Conservation (phyloP, 495 filamentous ascomycete genomes). For the Neurospora hispaniola region DNA sequence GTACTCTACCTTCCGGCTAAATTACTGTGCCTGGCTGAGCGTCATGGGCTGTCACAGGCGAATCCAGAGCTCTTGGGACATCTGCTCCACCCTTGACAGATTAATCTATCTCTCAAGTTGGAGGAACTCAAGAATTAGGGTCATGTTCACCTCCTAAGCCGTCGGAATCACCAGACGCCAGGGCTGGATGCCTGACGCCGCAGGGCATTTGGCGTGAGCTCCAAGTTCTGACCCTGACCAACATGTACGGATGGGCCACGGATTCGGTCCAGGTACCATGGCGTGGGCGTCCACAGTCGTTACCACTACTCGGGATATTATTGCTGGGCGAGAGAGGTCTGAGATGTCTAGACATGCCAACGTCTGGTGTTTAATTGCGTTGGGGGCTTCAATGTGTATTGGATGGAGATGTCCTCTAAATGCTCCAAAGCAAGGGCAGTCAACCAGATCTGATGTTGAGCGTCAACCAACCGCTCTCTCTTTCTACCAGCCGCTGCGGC, state of each 20-base stretch:
- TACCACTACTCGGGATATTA: not conserved
- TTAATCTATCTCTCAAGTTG: not conserved
- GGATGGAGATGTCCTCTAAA: not conserved
- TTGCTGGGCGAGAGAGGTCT: not conserved
- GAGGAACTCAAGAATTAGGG: not conserved
- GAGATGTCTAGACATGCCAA: not conserved
- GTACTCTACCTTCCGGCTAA: conserved; percentile 23
- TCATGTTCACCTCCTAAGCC: not conserved
- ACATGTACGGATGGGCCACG: not conserved
- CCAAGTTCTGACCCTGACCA: not conserved
- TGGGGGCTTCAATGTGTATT: not conserved
- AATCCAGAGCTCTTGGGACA: not conserved
- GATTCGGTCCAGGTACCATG: not conserved
- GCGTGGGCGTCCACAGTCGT: not conserved
- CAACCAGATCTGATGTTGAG: not conserved
- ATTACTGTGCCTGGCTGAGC: conserved; percentile 18
- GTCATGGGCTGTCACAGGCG: conserved; percentile 9
- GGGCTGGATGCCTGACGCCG: not conserved
- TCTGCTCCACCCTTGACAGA: not conserved
- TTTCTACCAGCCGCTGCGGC: not conserved
- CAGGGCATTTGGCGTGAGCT: not conserved
- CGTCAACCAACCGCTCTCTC: not conserved
- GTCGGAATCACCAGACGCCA: not conserved
- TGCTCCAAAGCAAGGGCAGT: not conserved
- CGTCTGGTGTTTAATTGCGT: not conserved